Evolutionary conservation across 2,329 filamentous ascomycete genomes (phyloP).

Genomic region (Calonectria fujianensis): DNA sequence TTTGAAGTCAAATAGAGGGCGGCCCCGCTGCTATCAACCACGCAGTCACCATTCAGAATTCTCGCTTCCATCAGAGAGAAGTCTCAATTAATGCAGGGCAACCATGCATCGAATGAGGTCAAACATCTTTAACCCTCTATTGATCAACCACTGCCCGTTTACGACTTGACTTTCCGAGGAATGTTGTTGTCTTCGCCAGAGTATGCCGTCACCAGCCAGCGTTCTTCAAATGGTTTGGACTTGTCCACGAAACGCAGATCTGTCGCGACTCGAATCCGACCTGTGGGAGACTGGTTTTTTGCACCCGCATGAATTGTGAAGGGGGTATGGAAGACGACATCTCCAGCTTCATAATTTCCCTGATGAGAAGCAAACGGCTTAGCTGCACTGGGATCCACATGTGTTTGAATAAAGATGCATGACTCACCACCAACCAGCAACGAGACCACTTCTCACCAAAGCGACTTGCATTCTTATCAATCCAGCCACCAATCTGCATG

Average conservation of each 20-base stretch:
- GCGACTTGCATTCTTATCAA: neutral
- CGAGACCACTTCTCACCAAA: constrained; percentile 10
- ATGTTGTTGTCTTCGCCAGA: neutral
- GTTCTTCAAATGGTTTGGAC: neutral
- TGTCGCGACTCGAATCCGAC: neutral
- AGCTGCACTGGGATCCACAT: neutral
- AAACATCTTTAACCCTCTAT: neutral
- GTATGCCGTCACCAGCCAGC: constrained; percentile 3
- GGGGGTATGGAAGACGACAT: constrained; percentile 7
- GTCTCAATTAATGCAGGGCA: neutral
- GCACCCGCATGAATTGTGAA: constrained; percentile 3
- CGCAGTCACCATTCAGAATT: neutral
- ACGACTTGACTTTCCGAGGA: neutral
- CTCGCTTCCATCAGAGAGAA: neutral
- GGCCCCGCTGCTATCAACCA: too few species aligned
- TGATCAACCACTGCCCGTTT: neutral
- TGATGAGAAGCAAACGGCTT: neutral
- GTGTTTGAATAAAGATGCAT: neutral
- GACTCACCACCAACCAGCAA: constrained; percentile 14
- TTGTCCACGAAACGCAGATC: constrained; percentile 10
- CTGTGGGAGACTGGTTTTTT: constrained; percentile 6
- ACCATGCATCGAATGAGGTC: neutral
- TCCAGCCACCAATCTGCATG: constrained; percentile 7
- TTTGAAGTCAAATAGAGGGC: neutral
- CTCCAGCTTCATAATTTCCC: constrained; percentile 14